Conservation (phyloP, 257 asterid species). For the Coffea canephora region DNA sequence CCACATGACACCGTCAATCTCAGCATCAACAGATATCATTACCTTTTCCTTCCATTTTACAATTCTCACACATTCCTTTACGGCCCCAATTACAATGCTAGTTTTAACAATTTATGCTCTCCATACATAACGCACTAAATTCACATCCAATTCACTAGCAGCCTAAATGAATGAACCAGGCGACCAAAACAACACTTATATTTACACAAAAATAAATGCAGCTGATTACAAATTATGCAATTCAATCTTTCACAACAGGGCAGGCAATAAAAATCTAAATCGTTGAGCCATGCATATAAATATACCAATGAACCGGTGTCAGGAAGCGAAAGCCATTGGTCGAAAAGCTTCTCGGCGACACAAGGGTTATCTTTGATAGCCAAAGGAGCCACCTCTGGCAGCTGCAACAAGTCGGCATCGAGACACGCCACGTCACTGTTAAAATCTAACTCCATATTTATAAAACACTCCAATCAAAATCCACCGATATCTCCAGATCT, state of each 20-base stretch:
- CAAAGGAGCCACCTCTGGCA: constrained; percentile 79
- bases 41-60: not conserved
- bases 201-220: not conserved
- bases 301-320: constrained; percentile 73
- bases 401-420: constrained; percentile 84
- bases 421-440: constrained; percentile 73
- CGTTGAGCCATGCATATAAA: not conserved
- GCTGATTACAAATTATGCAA: not conserved
- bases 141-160: not conserved
- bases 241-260: not conserved
- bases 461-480: constrained; percentile 24
- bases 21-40: not conserved
- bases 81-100: not conserved
- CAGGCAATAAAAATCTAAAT: constrained; percentile 5
- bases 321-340: constrained; percentile 95
- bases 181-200: not conserved
- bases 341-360: constrained; percentile 79
- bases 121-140: not conserved
- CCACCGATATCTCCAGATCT: constrained; percentile 35
- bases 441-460: constrained; percentile 75
- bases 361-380: constrained; percentile 76
- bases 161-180: not conserved
- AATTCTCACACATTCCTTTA: not conserved
- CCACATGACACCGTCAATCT: not conserved
- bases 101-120: not conserved